These are phyloP conservation scores for Stromatinia cepivora DNA, from an alignment of 2,329 filamentous ascomycete genomes.

Conservation along the genomic window DNA sequence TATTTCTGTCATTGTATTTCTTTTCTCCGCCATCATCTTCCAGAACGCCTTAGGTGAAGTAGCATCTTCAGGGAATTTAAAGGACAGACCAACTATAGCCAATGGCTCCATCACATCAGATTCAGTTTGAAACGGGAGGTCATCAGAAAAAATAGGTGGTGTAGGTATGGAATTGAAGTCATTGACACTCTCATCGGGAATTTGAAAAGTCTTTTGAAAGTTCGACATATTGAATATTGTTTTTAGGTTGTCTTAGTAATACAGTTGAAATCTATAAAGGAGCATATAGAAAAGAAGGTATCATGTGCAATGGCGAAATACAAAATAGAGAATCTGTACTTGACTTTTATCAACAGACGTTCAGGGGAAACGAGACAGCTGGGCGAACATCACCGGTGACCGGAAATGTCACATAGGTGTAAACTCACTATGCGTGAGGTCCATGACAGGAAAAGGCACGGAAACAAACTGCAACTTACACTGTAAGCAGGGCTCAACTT, in stretches of 20 bases:
- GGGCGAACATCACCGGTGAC: not conserved
- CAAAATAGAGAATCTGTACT: not conserved
- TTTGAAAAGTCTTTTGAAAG: not conserved
- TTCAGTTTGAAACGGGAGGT: not conserved
- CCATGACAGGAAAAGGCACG: no score
- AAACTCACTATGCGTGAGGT: not conserved
- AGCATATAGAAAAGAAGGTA: not conserved
- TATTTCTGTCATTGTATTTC: conserved; percentile 51
- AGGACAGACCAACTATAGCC: conserved; percentile 53
- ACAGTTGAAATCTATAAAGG: not conserved
- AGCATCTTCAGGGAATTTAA: conserved; percentile 54
- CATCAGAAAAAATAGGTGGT: not conserved
- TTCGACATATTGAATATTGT: not conserved
- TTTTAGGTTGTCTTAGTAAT: not conserved
- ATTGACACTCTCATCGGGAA: not conserved
- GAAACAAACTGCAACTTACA: no score
- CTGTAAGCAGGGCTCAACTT: not conserved
- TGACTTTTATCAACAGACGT: not conserved
- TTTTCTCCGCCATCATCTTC: conserved; percentile 48
- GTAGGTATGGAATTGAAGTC: not conserved
- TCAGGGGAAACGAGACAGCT: not conserved
- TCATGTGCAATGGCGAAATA: not conserved
- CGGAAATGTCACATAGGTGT: not conserved
- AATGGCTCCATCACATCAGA: conserved; percentile 42
- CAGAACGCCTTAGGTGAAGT: conserved; percentile 49